Evolutionary conservation across 2,329 filamentous ascomycete genomes (phyloP), one percentile per base, ranked within the genome.

Genomic region (Stagonosporopsis rhizophila): DNA sequence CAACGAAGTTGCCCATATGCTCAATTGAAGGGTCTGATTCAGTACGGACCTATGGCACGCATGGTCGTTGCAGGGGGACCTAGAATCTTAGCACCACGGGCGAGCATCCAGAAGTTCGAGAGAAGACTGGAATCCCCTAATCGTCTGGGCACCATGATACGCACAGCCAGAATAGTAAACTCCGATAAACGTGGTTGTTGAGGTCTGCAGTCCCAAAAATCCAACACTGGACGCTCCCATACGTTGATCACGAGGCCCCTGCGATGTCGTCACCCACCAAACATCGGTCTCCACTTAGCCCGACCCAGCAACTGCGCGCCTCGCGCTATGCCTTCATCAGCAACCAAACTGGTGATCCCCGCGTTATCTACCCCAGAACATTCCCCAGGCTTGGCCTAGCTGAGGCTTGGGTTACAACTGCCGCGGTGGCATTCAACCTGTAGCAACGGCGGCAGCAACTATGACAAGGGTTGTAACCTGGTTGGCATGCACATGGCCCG

Each of bases 321-420:
- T 9, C 5, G 17, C 51, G 34, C 52, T 55, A 55, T 40, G 6
- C 61, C 61, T 39, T 56, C 53, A 54, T 46, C 30, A 50, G 40
- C 47, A 19, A 34, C 45, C 23, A 44, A 56, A 23, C 14, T 52
- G 63, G 30, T 44, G 56, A 61, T 61, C 61, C 57, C 61, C 62
- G 59, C 52, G 37, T 27, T 42, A 32, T 60, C 41, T 61, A 67
- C 66, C 62, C 66, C 66, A 58, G 64, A 41, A 60, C 64, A 22
- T 53, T 47, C 58, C 55, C 61, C 60, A 53, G 54, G 49, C 59
- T 56, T 55, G 46, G 59, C 39, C 25, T 44, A 52, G 60, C 46
- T 30, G 61, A 59, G 55, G 38, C 48, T 61, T 61, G 58, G 56
- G 61, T 59, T 63, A 49, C 63, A 60, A 55, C 57, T 60, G 46